Base-by-base conservation (phyloP, 345 rosid species). In the Sapria himalayana region DNA sequence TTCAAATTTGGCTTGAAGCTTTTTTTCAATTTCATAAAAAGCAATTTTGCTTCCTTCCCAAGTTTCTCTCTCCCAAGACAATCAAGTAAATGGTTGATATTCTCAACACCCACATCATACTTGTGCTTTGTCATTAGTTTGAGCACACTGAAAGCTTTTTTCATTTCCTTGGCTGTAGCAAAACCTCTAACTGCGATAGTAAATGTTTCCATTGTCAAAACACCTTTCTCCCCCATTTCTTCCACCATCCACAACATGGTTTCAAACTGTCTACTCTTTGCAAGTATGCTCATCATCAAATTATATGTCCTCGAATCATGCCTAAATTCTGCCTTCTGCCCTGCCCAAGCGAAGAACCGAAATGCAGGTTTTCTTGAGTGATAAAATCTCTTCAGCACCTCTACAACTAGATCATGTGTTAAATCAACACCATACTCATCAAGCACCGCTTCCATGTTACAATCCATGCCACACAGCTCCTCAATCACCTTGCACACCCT, bases 381-480 rank as follows among this genome's bases (percentile, higher is more conserved):
- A 7, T 67, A 53, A 25, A 76, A 79, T 24, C 86, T 58, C 15
- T 73, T 51, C 59, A 89, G 46, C 24, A 79, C 84, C 3, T 62
- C 69, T 7, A 82, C 27, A 8, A 76, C 71, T 19, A 89, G 52
- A 63, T 71, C 70, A 16, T 65, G 73, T 0, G 84, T 64, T 29
- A 79, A 45, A 36, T 47, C 37, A 5, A 82, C 41, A 2, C 71
- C 58, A 58, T 70, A 70, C 58, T 71, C 86, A 51, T 79, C 84
- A 23, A 89, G 69, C 50, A 82, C 93, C 1, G 93, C 76, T 61
- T 89, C 94, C 94, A 82, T 72, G 57, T 89, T 89, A 19, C 80
- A 62, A 58, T 89, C 95, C 43, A 76, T 56, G 0, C 66, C 65
- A 29, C 82, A 76, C 64, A 89, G 66, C 61, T 79, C 93, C 17